Percentiles rank a stretch among this genome's conserved stretches.
phyloP scores from a whole-genome alignment of 2,329 filamentous ascomycete genomes.

The Neofusicoccum cordaticola region DNA sequence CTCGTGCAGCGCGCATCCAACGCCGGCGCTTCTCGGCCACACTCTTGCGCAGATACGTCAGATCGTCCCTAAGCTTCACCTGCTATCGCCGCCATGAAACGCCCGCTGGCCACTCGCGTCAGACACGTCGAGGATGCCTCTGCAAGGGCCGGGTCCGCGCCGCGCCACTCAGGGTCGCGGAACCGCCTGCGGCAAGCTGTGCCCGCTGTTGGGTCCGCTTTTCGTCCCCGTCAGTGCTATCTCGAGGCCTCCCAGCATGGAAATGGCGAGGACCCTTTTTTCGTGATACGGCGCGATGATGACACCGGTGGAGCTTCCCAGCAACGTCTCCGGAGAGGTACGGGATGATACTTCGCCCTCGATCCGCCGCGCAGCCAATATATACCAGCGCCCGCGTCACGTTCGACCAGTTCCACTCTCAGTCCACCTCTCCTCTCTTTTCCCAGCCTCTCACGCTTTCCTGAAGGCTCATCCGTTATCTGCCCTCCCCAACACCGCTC shows the following conservation, averaged over 20 bases:
- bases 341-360: slow-evolving; percentile 3
- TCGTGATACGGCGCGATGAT: slow-evolving; percentile 20
- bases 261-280: slow-evolving; percentile 15
- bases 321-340: slow-evolving; percentile 16
- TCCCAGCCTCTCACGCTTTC: background rate
- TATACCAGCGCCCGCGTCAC: slow-evolving; percentile 15
- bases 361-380: background rate
- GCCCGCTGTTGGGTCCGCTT: slow-evolving; percentile 19
- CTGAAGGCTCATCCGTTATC: background rate
- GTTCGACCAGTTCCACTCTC: slow-evolving; percentile 4
- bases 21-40: slow-evolving; percentile 10
- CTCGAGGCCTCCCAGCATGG: slow-evolving; percentile 9
- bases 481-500: background rate
- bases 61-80: slow-evolving; percentile 16
- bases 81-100: slow-evolving; percentile 17
- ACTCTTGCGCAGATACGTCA: slow-evolving; percentile 13
- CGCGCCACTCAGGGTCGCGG: slow-evolving; percentile 17
- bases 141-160: slow-evolving; percentile 11
- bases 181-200: slow-evolving; percentile 4
- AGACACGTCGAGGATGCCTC: slow-evolving; percentile 10
- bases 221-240: slow-evolving; percentile 14
- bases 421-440: background rate
- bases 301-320: slow-evolving; percentile 19
- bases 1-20: background rate
- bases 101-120: slow-evolving; percentile 11